Evolutionary conservation across 2,329 filamentous ascomycete species (phyloP).

Genomic region (Pestalotiopsis sp.): DNA sequence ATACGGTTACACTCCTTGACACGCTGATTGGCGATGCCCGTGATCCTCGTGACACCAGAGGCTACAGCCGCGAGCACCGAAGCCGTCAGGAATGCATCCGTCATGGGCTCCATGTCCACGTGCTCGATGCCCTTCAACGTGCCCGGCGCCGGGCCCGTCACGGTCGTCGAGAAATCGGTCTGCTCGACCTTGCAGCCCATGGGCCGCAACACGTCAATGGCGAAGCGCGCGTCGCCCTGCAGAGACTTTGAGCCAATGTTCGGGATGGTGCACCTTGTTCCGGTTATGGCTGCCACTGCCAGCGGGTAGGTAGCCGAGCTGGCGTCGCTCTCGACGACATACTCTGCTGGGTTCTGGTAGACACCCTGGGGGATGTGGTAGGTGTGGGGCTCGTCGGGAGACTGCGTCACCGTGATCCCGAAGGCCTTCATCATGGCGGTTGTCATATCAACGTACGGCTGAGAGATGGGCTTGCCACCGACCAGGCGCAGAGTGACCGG

Average conservation of each 20-base stretch:
- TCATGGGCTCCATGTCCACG: constrained; percentile 99
- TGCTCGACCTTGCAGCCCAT: constrained; percentile 95
- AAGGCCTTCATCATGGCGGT: constrained; percentile 96
- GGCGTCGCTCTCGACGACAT: constrained; percentile 93
- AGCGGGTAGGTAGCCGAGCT: constrained; percentile 97
- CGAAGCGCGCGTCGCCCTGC: constrained; percentile 94
- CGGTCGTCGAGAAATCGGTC: constrained; percentile 83
- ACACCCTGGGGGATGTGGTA: constrained; percentile 88
- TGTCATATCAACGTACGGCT: constrained; percentile 98
- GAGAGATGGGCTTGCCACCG: constrained; percentile 96
- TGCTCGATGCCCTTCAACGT: constrained; percentile 74
- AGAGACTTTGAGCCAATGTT: constrained; percentile 93
- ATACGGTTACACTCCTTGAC: constrained; percentile 99
- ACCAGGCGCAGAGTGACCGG: constrained; percentile 88
- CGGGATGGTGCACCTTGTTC: constrained; percentile 91
- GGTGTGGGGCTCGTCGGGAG: constrained; percentile 79
- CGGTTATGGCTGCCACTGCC: constrained; percentile 91
- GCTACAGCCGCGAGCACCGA: constrained; percentile 92
- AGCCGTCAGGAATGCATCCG: constrained; percentile 94
- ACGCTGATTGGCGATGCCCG: constrained; percentile 94
- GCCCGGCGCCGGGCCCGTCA: constrained; percentile 82
- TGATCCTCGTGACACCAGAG: constrained; percentile 80
- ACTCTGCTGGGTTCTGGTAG: constrained; percentile 84
- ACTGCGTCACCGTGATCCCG: constrained; percentile 78
- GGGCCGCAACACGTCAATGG: constrained; percentile 82